phyloP scores from a whole-genome alignment of 2,329 filamentous ascomycete genomes.

The Aspergillus thermomutatus region DNA sequence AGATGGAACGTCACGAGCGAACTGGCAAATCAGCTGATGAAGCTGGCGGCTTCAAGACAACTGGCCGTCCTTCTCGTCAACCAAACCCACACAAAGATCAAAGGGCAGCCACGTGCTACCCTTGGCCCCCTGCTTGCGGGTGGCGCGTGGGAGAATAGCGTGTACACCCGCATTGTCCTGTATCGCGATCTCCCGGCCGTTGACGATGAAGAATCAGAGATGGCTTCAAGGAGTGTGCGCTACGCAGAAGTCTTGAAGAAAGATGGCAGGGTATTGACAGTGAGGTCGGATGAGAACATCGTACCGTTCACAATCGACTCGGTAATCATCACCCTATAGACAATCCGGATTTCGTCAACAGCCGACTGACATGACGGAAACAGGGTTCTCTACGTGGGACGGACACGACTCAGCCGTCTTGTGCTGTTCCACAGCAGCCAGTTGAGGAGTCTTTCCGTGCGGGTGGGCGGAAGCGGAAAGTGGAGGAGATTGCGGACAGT shows the following conservation, averaged over 20 bases:
- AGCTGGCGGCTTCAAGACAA: slow-evolving; percentile 69
- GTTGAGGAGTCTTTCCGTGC: slow-evolving; percentile 6
- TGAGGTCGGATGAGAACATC: slow-evolving; percentile 28
- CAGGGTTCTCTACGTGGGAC: slow-evolving; percentile 16
- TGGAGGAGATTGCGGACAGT: slow-evolving; percentile 43
- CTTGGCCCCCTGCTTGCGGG: slow-evolving; percentile 73
- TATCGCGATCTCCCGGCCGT: slow-evolving; percentile 68
- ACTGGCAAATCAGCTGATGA: slow-evolving; percentile 59
- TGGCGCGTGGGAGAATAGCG: slow-evolving; percentile 73
- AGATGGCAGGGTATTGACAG: slow-evolving; percentile 48
- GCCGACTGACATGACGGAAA: neutral
- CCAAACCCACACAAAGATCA: slow-evolving; percentile 79
- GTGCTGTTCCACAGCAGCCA: slow-evolving; percentile 4
- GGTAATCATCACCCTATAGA: slow-evolving; percentile 22
- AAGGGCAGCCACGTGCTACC: slow-evolving; percentile 61
- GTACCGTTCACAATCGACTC: slow-evolving; percentile 40
- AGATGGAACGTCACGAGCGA: slow-evolving; percentile 63
- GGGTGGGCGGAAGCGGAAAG: slow-evolving; percentile 40
- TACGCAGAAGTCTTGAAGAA: slow-evolving; percentile 65
- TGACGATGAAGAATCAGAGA: slow-evolving; percentile 33
- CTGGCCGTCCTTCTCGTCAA: slow-evolving; percentile 73
- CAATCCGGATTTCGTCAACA: neutral
- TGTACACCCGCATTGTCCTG: slow-evolving; percentile 70
- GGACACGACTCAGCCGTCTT: slow-evolving; percentile 3
- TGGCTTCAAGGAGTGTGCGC: slow-evolving; percentile 48